Evolutionary conservation across 1,139 yeast genomes (phyloP), one percentile per base, ranked within the genome.

Genomic region (Yamadazyma pseudoaaseri): DNA sequence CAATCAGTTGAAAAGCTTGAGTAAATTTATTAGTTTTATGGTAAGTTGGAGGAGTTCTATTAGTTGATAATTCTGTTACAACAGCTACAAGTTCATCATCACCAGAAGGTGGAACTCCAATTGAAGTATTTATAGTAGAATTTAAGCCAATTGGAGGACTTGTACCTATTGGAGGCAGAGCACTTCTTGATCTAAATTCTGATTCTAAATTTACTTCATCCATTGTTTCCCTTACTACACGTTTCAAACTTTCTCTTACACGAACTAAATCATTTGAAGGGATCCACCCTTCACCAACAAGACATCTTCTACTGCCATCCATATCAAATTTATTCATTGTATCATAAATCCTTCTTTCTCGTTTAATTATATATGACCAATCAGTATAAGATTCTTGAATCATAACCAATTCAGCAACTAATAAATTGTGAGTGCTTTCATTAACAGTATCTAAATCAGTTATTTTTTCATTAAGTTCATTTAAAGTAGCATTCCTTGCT

Each of bases 251-350:
- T 17, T 37, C 49, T 20, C 61, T 56, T 16, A 62, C 48, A 15
- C 41, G 44, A 6, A 36, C 41, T 33, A 57, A 51, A 35, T 67
- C 70, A 12, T 49, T 42, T 20, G 46, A 49, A 1, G 95, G 95
- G 23, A 89, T 74, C 98, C 98, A 92, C 20, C 97, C 99, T 66
- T 92, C 98, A n/a, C 95, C 97, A 39, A 92, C 87, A 36, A 92
- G 67, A 41, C 95, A 85, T 49, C 92, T 77, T 60, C 97, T 76
- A 24, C 87, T 79, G 38, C 81, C 78, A 56, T 90, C 97, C 56
- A 81, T 86, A 53, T 84, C 86, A 60, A 90, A 89, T 48, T 77
- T 70, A 59, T 90, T 90, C 55, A 92, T 69, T 0, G 86, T 74
- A 44, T 81, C 76, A 57, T 79, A 87, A 24, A 89, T 80, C 20